phyloP scores from a whole-genome alignment of 352 stramenopile genomes.

The Phytophthora capsici region DNA sequence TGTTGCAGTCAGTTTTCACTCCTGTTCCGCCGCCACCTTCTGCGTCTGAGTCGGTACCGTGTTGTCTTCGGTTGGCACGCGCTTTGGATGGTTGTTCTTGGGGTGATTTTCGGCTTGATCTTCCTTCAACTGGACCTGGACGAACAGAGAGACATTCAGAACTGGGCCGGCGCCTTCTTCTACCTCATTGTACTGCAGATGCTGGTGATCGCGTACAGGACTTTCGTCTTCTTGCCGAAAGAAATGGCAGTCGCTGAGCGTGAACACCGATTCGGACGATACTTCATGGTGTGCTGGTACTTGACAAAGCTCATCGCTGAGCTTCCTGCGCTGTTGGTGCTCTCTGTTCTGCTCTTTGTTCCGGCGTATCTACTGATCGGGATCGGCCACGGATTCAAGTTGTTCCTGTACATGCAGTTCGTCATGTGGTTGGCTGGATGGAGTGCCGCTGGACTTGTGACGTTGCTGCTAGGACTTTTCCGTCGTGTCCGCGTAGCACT shows the following conservation, averaged over 20 bases:
- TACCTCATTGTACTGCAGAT: slow-evolving; percentile 48
- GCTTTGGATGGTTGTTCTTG: slow-evolving; percentile 46
- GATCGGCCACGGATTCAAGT: slow-evolving; percentile 43
- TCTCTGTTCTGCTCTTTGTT: slow-evolving; percentile 50
- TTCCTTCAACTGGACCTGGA: slow-evolving; percentile 52
- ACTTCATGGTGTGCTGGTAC: slow-evolving; percentile 43
- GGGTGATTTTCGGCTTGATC: slow-evolving; percentile 50
- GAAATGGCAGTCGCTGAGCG: slow-evolving; percentile 38
- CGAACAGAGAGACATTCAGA: slow-evolving; percentile 50
- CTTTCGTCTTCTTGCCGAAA: slow-evolving; percentile 37
- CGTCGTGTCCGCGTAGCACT: slow-evolving; percentile 37
- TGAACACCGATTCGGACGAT: slow-evolving; percentile 37
- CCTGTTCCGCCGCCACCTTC: slow-evolving; percentile 50
- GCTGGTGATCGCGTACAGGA: slow-evolving; percentile 34
- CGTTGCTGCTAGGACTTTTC: slow-evolving; percentile 44
- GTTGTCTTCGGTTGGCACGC: slow-evolving; percentile 46
- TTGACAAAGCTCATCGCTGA: slow-evolving; percentile 46
- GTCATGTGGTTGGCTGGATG: slow-evolving; percentile 49
- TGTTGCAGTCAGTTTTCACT: slow-evolving; percentile 46
- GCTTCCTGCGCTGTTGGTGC: slow-evolving; percentile 41
- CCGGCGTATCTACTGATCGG: slow-evolving; percentile 55
- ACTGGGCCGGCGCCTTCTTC: slow-evolving; percentile 57
- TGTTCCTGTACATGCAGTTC: slow-evolving; percentile 61
- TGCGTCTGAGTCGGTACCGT: slow-evolving; percentile 46
- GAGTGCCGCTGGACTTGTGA: slow-evolving; percentile 39